A percentile compares a stretch with the other conserved stretches of the same genome.
phyloP scores from a whole-genome alignment of 345 rosid species.

The Salix caprea region DNA sequence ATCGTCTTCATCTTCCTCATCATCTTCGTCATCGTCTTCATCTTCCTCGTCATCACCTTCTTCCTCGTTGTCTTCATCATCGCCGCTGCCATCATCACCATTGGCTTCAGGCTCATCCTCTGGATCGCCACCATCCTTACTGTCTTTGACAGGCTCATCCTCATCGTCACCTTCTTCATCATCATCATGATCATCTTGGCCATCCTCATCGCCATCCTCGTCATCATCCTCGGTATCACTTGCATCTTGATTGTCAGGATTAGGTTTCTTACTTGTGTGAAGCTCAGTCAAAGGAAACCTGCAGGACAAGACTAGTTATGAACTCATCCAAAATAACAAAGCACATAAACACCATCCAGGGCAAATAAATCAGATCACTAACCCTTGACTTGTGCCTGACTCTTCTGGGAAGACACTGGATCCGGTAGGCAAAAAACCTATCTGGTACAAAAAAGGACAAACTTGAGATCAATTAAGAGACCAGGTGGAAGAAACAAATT shows the following conservation, averaged over 20 bases:
- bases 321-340: background rate
- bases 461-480: constrained; percentile 7
- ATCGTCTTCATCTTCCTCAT: constrained; percentile 28
- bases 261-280: constrained; percentile 32
- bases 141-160: constrained; percentile 34
- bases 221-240: constrained; percentile 50
- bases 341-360: background rate
- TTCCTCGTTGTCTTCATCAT: constrained; percentile 44
- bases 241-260: constrained; percentile 39
- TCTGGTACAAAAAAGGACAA: constrained; percentile 20
- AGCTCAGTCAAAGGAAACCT: constrained; percentile 45
- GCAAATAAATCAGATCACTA: constrained; percentile 11
- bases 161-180: constrained; percentile 42
- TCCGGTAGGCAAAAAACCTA: constrained; percentile 29
- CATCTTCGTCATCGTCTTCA: constrained; percentile 12
- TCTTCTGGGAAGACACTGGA: constrained; percentile 20
- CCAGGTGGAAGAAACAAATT: background rate
- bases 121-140: constrained; percentile 36
- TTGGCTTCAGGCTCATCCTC: constrained; percentile 47
- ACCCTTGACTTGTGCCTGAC: constrained; percentile 33
- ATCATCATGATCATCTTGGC: constrained; percentile 33
- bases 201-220: constrained; percentile 31
- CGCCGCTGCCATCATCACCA: constrained; percentile 38
- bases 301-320: constrained; percentile 13
- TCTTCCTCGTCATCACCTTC: constrained; percentile 33